Evolutionary conservation across 768 basidiomycete species (phyloP), one percentile per base, ranked within the genome.

Genomic region (Podaxis sp.): DNA sequence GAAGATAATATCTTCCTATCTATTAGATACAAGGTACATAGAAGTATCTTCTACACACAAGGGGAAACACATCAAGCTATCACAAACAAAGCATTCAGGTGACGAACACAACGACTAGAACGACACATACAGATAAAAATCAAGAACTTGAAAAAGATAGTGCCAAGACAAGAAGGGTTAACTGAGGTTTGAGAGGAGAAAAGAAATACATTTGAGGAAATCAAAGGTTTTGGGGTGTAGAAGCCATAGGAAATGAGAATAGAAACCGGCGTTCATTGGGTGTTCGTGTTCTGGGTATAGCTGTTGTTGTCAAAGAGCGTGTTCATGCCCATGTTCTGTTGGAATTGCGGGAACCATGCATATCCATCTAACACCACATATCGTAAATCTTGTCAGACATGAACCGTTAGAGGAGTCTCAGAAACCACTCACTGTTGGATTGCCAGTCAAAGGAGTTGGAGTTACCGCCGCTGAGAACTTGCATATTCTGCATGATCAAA

Each of bases 401-500:
- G 43, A 57, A 61, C 9, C 22, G 43, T 4, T n/a, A 27, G 2
- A 59, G 38, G 11, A 47, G 36, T 25, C 17, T 24, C 38, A 49
- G 55, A 37, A 4, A 24, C 1, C 8, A 56, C 61, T 62, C 46
- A 62, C 61, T 37, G 27, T 53, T 55, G 19, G 61, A 49, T 15
- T 62, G 55, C 36, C 52, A 70, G 82, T 66, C 65, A 87, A 86
- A 82, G 68, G 86, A 82, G 41, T 86, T 65, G 1, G 80, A 73
- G 29, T 82, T 79, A 68, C 85, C 84, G 81, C 86, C 85, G 88
- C 2, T 75, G 73, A 49, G 74, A 71, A 13, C 80, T 66, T 87
- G 85, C 68, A 88, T 81, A 25, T 85, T 84, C 57, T 87, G 82
- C 71, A 89, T 67, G 27, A 89, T 80, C 43, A 85, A 84, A 17